phyloP scores from a whole-genome alignment of 257 asterid species.

The Eucommia ulmoides region DNA sequence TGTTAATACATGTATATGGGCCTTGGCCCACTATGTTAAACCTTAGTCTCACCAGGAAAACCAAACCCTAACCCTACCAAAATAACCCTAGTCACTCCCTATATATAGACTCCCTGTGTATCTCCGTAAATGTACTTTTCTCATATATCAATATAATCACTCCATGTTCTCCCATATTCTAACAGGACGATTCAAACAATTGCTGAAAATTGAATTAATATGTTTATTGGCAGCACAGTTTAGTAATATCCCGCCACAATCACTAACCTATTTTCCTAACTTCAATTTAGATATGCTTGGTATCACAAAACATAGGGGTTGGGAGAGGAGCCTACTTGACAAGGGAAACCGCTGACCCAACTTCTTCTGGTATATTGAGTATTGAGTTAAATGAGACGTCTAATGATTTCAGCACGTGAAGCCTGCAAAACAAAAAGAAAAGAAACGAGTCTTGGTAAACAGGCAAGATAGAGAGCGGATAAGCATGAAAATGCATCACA shows the following conservation, averaged over 20 bases:
- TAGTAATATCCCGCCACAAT: too few species aligned
- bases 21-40: neutral
- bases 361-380: conserved; percentile 58
- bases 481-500: neutral
- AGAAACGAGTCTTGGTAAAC: too few species aligned
- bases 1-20: too few species aligned
- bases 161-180: too few species aligned
- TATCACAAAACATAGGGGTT: conserved; percentile 2
- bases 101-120: too few species aligned
- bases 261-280: neutral
- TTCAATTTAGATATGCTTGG: neutral
- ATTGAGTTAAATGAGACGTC: conserved; percentile 69
- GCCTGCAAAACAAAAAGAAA: conserved; percentile 34
- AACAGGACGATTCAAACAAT: too few species aligned
- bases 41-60: neutral
- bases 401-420: conserved; percentile 59
- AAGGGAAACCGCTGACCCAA: conserved; percentile 65
- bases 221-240: too few species aligned
- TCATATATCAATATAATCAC: too few species aligned
- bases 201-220: too few species aligned
- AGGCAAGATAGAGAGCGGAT: conserved; percentile 7
- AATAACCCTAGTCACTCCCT: too few species aligned
- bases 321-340: conserved; percentile 54
- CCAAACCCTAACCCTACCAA: neutral
- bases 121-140: too few species aligned